These are phyloP conservation scores for Colletotrichum neosansevieriae DNA, from an alignment of 2,329 filamentous ascomycete genomes.

Conservation along the genomic window DNA sequence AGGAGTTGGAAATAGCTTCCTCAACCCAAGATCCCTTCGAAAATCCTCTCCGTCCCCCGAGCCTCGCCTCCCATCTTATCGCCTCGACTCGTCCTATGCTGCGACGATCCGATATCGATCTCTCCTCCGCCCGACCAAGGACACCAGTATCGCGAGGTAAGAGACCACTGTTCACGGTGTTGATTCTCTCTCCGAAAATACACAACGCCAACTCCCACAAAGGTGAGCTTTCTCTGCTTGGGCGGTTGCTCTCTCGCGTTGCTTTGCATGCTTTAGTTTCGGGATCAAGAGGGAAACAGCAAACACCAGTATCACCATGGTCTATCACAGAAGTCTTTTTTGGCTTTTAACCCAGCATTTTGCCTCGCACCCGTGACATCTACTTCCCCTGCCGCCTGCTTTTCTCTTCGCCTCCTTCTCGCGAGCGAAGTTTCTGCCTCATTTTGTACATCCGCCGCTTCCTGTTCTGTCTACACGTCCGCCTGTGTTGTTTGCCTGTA, in stretches of 20 bases:
- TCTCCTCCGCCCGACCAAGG: constrained; percentile 4
- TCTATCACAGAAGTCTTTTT: constrained; percentile 18
- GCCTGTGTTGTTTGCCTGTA: constrained; percentile 32
- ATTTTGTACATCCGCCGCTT: constrained; percentile 10
- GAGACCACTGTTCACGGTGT: constrained; percentile 28
- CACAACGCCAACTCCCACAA: constrained; percentile 5
- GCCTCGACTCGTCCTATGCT: constrained; percentile 19
- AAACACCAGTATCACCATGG: constrained; percentile 9
- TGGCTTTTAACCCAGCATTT: constrained; percentile 27
- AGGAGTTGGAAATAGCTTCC: constrained; percentile 41
- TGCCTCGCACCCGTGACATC: constrained; percentile 34
- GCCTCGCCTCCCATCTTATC: constrained; percentile 13
- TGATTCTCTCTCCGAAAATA: constrained; percentile 9
- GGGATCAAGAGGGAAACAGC: constrained; percentile 16
- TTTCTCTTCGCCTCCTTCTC: constrained; percentile 18
- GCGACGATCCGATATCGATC: constrained; percentile 13
- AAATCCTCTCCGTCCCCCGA: constrained; percentile 1
- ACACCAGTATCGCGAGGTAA: constrained; percentile 5
- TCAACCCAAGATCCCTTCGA: constrained; percentile 28
- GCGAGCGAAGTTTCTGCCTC: constrained; percentile 15
- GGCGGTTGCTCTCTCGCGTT: constrained; percentile 6
- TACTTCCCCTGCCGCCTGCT: constrained; percentile 15
- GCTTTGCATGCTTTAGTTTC: constrained; percentile 15
- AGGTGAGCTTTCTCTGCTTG: constrained; percentile 33
- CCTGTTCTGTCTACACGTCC: constrained; percentile 6